These are phyloP conservation scores for Graphium sp. DNA, from an alignment of 2,329 filamentous ascomycete genomes.

Conservation along the genomic window DNA sequence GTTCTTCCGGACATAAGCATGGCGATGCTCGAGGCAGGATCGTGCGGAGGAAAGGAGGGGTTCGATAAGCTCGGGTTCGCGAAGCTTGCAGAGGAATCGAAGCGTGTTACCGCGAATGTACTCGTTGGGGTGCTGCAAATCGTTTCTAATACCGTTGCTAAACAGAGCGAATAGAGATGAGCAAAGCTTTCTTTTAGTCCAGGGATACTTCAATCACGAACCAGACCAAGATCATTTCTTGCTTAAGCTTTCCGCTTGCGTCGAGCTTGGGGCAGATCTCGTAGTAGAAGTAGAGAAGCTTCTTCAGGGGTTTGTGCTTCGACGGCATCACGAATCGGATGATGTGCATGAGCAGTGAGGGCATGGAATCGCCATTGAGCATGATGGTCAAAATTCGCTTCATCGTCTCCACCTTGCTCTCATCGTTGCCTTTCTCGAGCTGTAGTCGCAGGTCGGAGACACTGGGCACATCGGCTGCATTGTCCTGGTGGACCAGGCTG, in stretches of 20 bases:
- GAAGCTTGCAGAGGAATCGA: slow-evolving; percentile 90
- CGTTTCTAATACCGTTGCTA: slow-evolving; percentile 95
- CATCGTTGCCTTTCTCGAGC: slow-evolving; percentile 86
- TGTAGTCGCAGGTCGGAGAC: slow-evolving; percentile 84
- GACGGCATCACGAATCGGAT: slow-evolving; percentile 99
- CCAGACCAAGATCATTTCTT: slow-evolving; percentile 99
- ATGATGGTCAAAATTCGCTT: slow-evolving; percentile 92
- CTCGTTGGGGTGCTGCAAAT: slow-evolving; percentile 94
- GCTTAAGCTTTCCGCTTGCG: slow-evolving; percentile 82
- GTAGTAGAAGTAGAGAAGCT: slow-evolving; percentile 97
- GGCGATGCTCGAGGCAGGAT: slow-evolving; percentile 84
- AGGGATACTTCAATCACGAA: slow-evolving; percentile 18
- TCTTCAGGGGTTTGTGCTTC: slow-evolving; percentile 92
- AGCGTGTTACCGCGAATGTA: slow-evolving; percentile 97
- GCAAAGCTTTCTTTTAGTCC: slow-evolving; percentile 2
- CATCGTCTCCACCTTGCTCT: slow-evolving; percentile 89
- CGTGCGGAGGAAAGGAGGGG: slow-evolving; percentile 85
- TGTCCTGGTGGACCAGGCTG: slow-evolving; percentile 95
- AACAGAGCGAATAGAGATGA: slow-evolving; percentile 9
- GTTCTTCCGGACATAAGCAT: slow-evolving; percentile 96
- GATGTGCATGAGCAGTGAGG: slow-evolving; percentile 94
- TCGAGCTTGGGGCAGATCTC: slow-evolving; percentile 97
- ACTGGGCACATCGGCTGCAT: slow-evolving; percentile 79
- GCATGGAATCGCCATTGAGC: slow-evolving; percentile 95
- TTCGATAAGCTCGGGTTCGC: slow-evolving; percentile 90